Base-by-base conservation (phyloP, 495 filamentous ascomycete species). In the Penicillium silybi region DNA sequence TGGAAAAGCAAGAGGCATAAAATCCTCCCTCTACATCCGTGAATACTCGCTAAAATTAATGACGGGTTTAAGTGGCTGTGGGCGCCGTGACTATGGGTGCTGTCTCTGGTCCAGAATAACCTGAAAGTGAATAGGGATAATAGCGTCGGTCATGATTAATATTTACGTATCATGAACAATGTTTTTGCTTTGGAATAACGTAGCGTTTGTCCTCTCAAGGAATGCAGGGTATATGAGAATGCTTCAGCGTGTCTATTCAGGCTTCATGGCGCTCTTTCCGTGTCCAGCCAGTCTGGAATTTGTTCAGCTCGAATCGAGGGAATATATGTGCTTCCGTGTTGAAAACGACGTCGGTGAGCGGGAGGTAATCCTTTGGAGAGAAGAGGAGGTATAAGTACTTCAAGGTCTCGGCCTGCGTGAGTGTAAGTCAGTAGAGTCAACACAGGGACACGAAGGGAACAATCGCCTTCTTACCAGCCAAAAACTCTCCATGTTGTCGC, bases 331-430 rank as follows among this genome's bases (percentile, higher is more conserved):
- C 46, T 18, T 48, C 46, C 2, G 46, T 48, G 29, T 48, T 48
- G 46, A 48, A 48, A 19, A 48, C 46, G 3, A 48, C 34, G 15
- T 48, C 46, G 6, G 46, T 48, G 1, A 48, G 35, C 22, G 46
- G 46, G 29, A 48, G 46, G 6, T 16, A 27, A 6, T 48, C 43
- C 10, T 13, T 47, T 3, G 51, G 51, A 11, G 85, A 88, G 68
- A 95, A 95, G 16, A 93, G 77, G 41, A 95, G 79, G 65, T 91
- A 95, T 50, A 95, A 83, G 58, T 93, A 95, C 68, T 95, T 95
- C 45, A 95, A 72, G 34, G 89, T 95, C 69, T 95, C 90, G 51
- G 89, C 90, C 51, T 54, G 16, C 1, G 34, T 1, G n/a, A 27
- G 25, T 38, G 42, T 44, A 32, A 32, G 25, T 18, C 17, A 27